phyloP scores from a whole-genome alignment of 805 yeast genomes.

The Vanderwaltozyma yarrowii region DNA sequence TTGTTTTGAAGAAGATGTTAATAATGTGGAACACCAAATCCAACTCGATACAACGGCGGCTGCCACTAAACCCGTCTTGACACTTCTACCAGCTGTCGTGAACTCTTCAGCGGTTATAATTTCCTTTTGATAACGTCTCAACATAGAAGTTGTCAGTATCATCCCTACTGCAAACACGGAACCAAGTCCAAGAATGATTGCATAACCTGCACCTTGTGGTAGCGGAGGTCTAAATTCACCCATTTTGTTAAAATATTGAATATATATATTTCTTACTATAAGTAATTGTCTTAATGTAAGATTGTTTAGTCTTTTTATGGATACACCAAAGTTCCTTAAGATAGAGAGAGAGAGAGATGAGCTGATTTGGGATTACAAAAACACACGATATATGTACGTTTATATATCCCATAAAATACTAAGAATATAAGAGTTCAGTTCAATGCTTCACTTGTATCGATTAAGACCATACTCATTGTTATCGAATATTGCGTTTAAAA shows the following conservation, averaged over 20 bases:
- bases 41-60: slow-evolving; percentile 90
- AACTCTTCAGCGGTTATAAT: slow-evolving; percentile 89
- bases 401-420: too few relatives aligned
- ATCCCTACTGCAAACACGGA: slow-evolving; percentile 67
- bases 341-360: too few relatives aligned
- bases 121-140: slow-evolving; percentile 74
- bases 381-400: too few relatives aligned
- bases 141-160: slow-evolving; percentile 61
- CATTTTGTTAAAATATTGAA: slow-evolving; percentile 4
- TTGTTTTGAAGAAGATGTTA: slow-evolving; percentile 69
- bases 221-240: slow-evolving; percentile 29
- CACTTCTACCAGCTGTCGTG: slow-evolving; percentile 85
- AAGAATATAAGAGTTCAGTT: too few relatives aligned
- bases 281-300: too few relatives aligned
- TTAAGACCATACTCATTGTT: too few relatives aligned
- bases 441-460: too few relatives aligned
- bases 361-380: too few relatives aligned
- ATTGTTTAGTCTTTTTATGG: too few relatives aligned
- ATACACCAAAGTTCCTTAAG: too few relatives aligned
- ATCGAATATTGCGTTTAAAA: too few relatives aligned
- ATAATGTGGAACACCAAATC: slow-evolving; percentile 85
- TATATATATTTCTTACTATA: too few relatives aligned
- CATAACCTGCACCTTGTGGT: slow-evolving; percentile 79
- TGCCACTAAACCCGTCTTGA: slow-evolving; percentile 73
- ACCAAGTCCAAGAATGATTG: slow-evolving; percentile 82